Conservation (phyloP, 805 yeast species). For the Hanseniaspora thailandica region DNA sequence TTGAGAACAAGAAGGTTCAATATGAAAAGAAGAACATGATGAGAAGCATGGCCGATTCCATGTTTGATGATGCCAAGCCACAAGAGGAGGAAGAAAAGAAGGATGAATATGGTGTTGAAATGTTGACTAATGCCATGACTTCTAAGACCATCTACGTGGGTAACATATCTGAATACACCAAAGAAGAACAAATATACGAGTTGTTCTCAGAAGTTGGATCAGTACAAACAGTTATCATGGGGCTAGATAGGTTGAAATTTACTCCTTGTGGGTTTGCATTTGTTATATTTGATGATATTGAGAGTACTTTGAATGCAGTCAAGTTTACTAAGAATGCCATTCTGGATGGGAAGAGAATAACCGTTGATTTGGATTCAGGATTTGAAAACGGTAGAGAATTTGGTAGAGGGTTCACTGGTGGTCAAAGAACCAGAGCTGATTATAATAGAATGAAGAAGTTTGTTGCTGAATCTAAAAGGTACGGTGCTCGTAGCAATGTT, state of each 20-base stretch:
- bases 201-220: slow-evolving; percentile 72
- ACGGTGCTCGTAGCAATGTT: slow-evolving; percentile 13
- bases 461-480: slow-evolving; percentile 12
- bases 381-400: slow-evolving; percentile 90
- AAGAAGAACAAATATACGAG: slow-evolving; percentile 90
- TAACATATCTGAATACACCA: slow-evolving; percentile 74
- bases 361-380: slow-evolving; percentile 91
- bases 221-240: slow-evolving; percentile 78
- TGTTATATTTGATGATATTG: slow-evolving; percentile 58
- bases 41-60: slow-evolving; percentile 59
- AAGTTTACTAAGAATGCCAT: slow-evolving; percentile 72
- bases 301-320: slow-evolving; percentile 70
- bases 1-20: slow-evolving; percentile 42
- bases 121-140: slow-evolving; percentile 50
- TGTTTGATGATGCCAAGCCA: slow-evolving; percentile 86
- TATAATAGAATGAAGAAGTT: slow-evolving; percentile 12
- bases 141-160: slow-evolving; percentile 84
- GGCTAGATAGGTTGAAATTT: slow-evolving; percentile 75
- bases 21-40: slow-evolving; percentile 55
- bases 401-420: slow-evolving; percentile 88
- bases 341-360: slow-evolving; percentile 69
- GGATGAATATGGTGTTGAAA: slow-evolving; percentile 51
- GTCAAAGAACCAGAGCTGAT: slow-evolving; percentile 42
- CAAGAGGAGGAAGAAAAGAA: slow-evolving; percentile 65
- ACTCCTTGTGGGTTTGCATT: slow-evolving; percentile 98